A percentile compares a stretch with the other conserved stretches of the same genome.
Conservation (phyloP, 768 basidiomycete species). For the Hygrophoropsis aurantiaca region DNA sequence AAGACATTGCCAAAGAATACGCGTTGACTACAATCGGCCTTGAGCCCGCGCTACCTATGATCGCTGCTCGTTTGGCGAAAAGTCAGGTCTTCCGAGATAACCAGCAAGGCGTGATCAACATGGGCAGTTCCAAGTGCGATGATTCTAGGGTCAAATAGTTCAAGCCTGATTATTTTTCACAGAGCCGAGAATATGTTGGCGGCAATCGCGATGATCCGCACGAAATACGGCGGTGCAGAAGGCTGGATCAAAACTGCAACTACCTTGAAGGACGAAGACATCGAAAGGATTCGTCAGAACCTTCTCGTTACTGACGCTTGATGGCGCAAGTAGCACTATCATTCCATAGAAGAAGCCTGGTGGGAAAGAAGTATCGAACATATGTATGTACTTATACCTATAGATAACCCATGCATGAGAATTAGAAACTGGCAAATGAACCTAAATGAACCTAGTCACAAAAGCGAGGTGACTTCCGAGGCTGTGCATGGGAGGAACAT, state of each 20-base stretch:
- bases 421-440: too few relatives aligned
- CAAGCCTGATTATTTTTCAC: neutral
- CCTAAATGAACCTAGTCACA: too few relatives aligned
- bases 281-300: constrained; percentile 18
- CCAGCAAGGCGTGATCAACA: constrained; percentile 33
- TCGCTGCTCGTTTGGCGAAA: constrained; percentile 32
- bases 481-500: too few relatives aligned
- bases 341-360: too few relatives aligned
- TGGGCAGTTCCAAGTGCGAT: constrained; percentile 34
- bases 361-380: too few relatives aligned
- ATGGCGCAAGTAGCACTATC: too few relatives aligned
- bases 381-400: too few relatives aligned
- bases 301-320: constrained; percentile 4
- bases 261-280: constrained; percentile 31
- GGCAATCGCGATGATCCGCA: constrained; percentile 28
- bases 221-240: constrained; percentile 38
- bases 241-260: constrained; percentile 31
- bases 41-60: constrained; percentile 28
- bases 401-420: too few relatives aligned
- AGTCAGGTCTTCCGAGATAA: constrained; percentile 31
- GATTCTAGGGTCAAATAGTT: neutral
- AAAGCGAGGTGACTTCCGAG: too few relatives aligned
- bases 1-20: constrained; percentile 41
- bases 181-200: constrained; percentile 39
- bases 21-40: constrained; percentile 38